Evolutionary conservation across 768 basidiomycete species (phyloP), one percentile per base, ranked within the genome.

Genomic region (Tricholomella constricta): DNA sequence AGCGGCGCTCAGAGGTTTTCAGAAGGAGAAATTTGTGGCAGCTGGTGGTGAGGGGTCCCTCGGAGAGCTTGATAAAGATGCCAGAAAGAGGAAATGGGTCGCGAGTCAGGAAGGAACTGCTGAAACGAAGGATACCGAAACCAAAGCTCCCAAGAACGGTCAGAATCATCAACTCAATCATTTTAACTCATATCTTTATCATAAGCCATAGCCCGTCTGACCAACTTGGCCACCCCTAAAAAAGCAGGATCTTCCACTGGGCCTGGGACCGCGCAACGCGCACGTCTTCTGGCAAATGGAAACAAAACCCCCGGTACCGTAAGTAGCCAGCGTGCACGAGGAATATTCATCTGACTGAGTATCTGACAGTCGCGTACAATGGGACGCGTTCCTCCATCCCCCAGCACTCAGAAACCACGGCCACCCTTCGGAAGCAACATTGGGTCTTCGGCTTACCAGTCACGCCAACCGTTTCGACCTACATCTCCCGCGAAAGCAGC

Each of bases 11-110:
- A 77, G 83, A 53, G 89, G 85, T 2, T 68, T 86, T 44, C 86
- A 88, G 69, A 83, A 78, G 62, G 86, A 88, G 54, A 75, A 77
- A 51, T 71, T 89, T 51, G 75, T 72, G 14, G 76, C 76, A 19
- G 74, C 74, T 25, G 78, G 78, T 22, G 79, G 75, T 19, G 79
- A 77, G 45, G 78, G 75, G 6, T 74, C 74, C 14, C 64, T 76
- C 40, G 76, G 78, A 2, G 84, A 83, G 54, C 83, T 89, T 47
- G 86, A 89, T 57, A 78, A 80, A 58, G 82, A 76, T 48, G 83
- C 84, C 51, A 77, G 86, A 54, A 92, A 91, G 67, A 73, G 90
- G 58, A 91, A 91, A 66, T 89, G 87, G 87, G 79, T 84, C 4
- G 85, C 81, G 15, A 78, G 81, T 45, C 85, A 86, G 62, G 81